Evolutionary conservation across 345 rosid species (phyloP).

Genomic region (Brassica carinata): DNA sequence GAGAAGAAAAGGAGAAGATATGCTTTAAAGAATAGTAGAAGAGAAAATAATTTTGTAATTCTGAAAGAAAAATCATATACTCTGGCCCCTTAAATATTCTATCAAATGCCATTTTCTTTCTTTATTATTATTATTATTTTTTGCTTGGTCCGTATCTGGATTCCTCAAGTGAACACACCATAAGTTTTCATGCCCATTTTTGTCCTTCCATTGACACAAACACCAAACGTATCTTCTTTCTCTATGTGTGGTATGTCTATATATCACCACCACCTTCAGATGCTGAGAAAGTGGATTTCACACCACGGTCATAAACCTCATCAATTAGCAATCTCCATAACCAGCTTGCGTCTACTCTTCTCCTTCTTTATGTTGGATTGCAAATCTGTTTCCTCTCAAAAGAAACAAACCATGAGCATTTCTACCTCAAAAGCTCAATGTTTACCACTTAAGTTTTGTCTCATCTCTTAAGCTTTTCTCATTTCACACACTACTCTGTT

Average conservation of each 20-base stretch:
- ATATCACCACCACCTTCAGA: conserved; percentile 59
- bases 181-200: conserved; percentile 42
- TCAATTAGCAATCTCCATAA: conserved; percentile 38
- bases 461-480: neutral
- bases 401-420: conserved; percentile 26
- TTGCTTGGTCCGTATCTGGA: conserved; percentile 51
- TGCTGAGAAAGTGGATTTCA: conserved; percentile 59
- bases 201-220: conserved; percentile 47
- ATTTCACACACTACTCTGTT: conserved; percentile 19
- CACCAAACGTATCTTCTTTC: conserved; percentile 24
- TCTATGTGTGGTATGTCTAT: conserved; percentile 31
- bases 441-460: conserved; percentile 65
- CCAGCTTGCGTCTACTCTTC: conserved; percentile 22
- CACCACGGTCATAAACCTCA: conserved; percentile 45
- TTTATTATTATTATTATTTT: conserved; percentile 14
- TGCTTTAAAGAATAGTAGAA: conserved; percentile 7
- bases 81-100: conserved; percentile 41
- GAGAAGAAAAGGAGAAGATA: neutral
- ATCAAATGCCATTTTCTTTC: conserved; percentile 30
- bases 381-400: conserved; percentile 13
- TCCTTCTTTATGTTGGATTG: conserved; percentile 29
- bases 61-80: conserved; percentile 6
- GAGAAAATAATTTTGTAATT: neutral
- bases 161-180: conserved; percentile 62
- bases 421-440: conserved; percentile 51